Evolutionary conservation across 1,284 basidiomycete species (phyloP), one percentile per base, ranked within the genome.

Genomic region (Rhizopogon parksii): DNA sequence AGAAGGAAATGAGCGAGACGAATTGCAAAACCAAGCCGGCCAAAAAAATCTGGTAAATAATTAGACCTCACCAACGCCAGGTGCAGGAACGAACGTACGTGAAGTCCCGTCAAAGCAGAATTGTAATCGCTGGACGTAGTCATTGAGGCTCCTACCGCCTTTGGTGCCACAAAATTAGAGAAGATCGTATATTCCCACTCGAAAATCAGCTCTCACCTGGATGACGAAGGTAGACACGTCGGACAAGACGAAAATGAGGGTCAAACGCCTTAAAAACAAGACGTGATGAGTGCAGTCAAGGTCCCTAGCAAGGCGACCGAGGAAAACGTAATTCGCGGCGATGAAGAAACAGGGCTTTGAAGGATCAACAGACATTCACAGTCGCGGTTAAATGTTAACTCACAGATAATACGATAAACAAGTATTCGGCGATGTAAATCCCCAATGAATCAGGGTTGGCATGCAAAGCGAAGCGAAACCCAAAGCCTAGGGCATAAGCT

Each of bases 181-280:
- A n/a, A 42, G 42, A 21, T 8, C 9, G 7, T 32, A 24, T 9
- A 4, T 17, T 4, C 9, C n/a, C 12, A n/a, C 42, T 11, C 25
- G 35, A 19, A 11, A 36, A 12, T 6, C 6, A 36, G 30, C 9
- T 12, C 35, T 27, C 24, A 69, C 78, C 68, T 88, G 85, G 37
- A 88, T 78, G 5, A 85, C 66, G 69, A 88, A 88, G 0, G 84
- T 88, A 8, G 73, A 69, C 34, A 88, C 68, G 58, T 88, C 85
- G 14, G 80, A 82, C 0, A 69, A 62, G 46, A 83, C 68, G 55
- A 82, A 85, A 5, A 76, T 61, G 21, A 71, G 53, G 4, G 79
- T 80, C 50, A 85, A 78, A 39, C 72, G 70, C 36, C 71, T 70
- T 11, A 80, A 73, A 37, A 87, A 69, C 36, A 82, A 63, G n/a